These are phyloP conservation scores for Xylariaceae sp. DNA, from an alignment of 2,329 filamentous ascomycete species.

Conservation along the genomic window DNA sequence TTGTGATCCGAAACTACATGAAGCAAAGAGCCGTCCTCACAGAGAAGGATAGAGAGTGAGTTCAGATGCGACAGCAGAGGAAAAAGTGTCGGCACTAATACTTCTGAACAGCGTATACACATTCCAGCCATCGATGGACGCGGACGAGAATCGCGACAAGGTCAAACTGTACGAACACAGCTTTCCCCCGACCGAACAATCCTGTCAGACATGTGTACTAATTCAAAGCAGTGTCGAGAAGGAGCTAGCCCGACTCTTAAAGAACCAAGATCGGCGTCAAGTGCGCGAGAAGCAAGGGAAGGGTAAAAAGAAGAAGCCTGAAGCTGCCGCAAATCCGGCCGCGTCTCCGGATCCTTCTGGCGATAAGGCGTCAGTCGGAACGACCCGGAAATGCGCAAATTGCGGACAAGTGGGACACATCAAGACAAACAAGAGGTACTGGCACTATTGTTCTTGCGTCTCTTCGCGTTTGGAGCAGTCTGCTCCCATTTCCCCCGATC, in stretches of 20 bases:
- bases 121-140: slow-evolving; percentile 48
- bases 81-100: slow-evolving; percentile 34
- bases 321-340: slow-evolving; percentile 30
- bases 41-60: slow-evolving; percentile 71
- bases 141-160: slow-evolving; percentile 51
- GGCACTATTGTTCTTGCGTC: slow-evolving; percentile 31
- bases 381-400: slow-evolving; percentile 92
- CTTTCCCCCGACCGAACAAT: neutral
- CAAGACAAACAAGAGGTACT: slow-evolving; percentile 98
- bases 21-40: slow-evolving; percentile 71
- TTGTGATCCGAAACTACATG: slow-evolving; percentile 86
- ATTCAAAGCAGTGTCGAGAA: slow-evolving; percentile 55
- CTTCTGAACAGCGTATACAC: slow-evolving; percentile 47
- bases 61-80: slow-evolving; percentile 28
- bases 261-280: slow-evolving; percentile 87
- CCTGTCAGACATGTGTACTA: slow-evolving; percentile 37
- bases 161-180: slow-evolving; percentile 34
- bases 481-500: slow-evolving; percentile 15
- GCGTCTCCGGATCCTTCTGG: slow-evolving; percentile 52
- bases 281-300: slow-evolving; percentile 85
- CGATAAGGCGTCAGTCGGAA: slow-evolving; percentile 58
- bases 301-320: slow-evolving; percentile 48
- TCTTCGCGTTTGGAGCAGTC: slow-evolving; percentile 10
- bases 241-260: slow-evolving; percentile 80
- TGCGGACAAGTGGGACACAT: slow-evolving; percentile 97